Evolutionary conservation across 257 asterid genomes (phyloP), one percentile per base, ranked within the genome.

Genomic region (Solanum medicagineum): DNA sequence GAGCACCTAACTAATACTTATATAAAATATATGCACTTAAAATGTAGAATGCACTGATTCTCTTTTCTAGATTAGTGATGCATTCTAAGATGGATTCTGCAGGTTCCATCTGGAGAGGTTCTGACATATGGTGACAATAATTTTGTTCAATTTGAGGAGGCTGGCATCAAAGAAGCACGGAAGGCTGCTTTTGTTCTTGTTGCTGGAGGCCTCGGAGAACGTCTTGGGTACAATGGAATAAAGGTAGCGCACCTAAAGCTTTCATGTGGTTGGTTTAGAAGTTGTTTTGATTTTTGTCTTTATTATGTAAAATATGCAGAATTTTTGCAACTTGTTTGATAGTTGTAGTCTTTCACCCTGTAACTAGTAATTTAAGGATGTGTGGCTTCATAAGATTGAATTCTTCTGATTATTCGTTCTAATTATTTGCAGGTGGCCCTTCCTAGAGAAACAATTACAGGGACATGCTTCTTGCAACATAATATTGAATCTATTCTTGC

Each of bases 151-250:
- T 94, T 85, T 86, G 99, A 97, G 92, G 94, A 93, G 26, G 95
- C 91, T 59, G 99, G 99, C 79, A 92, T 97, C 29, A 93, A 88
- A 62, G 99, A 94, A 89, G 97, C 95, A 81, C 89, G 88, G 89
- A 97, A 92, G 88, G 98, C 98, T 84, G 99, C 96, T 69, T 97
- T 97, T 88, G 98, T 97, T 86, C 99, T 97, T 80, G 99, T 97
- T 89, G 99, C 98, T 74, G 99, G 99, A 63, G 99, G 99, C 86
- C 99, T 97, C 81, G 99, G 99, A 77, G 99, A 97, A 90, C 98
- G 99, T 85, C 98, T 97, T 85, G 99, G 99, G 75, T 97, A 95
- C 91, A 95, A 97, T 60, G 99, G 99, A 84, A 94, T 97, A 80
- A 97, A 97, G 97, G 99, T 97, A 88, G 83, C 82, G 40, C 69